phyloP scores from a whole-genome alignment of 1,284 basidiomycete genomes.

The Boletus mariae region DNA sequence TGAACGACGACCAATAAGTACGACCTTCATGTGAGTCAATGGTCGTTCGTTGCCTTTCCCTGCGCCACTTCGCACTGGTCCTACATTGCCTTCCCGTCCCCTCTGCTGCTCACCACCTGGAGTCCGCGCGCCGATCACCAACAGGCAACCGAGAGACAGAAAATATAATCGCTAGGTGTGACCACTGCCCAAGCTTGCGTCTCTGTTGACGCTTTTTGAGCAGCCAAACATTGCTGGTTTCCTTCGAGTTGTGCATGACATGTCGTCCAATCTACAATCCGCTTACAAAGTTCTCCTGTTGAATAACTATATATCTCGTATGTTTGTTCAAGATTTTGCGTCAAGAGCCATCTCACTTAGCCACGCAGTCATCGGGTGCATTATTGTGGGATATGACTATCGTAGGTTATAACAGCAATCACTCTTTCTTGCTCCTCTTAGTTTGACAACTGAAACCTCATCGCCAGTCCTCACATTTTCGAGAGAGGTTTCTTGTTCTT shows the following conservation, averaged over 20 bases:
- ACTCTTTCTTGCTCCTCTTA: background rate
- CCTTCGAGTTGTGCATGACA: background rate
- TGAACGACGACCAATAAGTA: background rate
- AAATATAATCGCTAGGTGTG: background rate
- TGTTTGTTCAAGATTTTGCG: background rate
- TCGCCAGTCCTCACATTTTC: conserved; percentile 13
- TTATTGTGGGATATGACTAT: conserved; percentile 13
- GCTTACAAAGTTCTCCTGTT: background rate
- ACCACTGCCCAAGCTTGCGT: background rate
- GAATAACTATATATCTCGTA: background rate
- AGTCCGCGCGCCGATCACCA: background rate
- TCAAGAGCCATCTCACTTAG: background rate
- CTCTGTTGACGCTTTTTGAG: background rate
- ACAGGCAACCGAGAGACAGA: background rate
- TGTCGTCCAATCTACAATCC: background rate
- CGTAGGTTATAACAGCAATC: conserved; percentile 3
- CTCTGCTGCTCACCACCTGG: background rate
- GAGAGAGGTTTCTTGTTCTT: conserved; percentile 7
- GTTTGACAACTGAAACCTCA: background rate
- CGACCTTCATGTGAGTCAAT: background rate
- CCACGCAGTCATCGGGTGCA: background rate
- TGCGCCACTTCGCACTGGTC: background rate
- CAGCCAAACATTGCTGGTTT: too few species aligned
- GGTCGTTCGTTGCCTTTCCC: background rate
- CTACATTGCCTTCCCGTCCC: background rate